Evolutionary conservation across 2,329 filamentous ascomycete species (phyloP).

Genomic region (Aspergillus ochraceoroseus): DNA sequence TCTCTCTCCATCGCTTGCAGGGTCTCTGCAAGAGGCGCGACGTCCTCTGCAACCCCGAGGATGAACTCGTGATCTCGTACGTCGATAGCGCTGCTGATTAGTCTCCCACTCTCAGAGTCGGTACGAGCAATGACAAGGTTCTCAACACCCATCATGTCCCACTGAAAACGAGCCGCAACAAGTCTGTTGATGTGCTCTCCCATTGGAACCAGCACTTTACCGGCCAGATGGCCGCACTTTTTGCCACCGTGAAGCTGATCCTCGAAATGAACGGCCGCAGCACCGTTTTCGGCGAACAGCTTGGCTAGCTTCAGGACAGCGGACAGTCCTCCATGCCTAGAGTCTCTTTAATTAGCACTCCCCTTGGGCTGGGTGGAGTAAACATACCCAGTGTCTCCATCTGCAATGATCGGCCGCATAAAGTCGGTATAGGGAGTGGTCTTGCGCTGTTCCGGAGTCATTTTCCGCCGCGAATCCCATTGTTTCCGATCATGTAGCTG

Average conservation of each 20-base stretch:
- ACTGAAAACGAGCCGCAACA: conserved; percentile 87
- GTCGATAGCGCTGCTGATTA: conserved; percentile 87
- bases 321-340: conserved; percentile 78
- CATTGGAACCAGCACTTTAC: conserved; percentile 89
- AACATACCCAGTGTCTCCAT: conserved; percentile 76
- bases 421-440: conserved; percentile 84
- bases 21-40: conserved; percentile 77
- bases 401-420: conserved; percentile 87
- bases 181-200: conserved; percentile 96
- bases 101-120: conserved; percentile 87
- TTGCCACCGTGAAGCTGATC: conserved; percentile 97
- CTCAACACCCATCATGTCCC: conserved; percentile 96
- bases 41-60: conserved; percentile 73
- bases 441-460: conserved; percentile 67
- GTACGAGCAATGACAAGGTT: conserved; percentile 93
- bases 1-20: conserved; percentile 82
- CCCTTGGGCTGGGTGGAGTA: too few relatives aligned
- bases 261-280: conserved; percentile 94
- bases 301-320: conserved; percentile 95
- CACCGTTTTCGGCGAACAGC: conserved; percentile 94
- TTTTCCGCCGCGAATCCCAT: conserved; percentile 76
- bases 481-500: conserved; percentile 95
- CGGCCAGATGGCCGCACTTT: conserved; percentile 94
- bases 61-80: conserved; percentile 96
- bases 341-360: conserved; percentile 8